A percentile compares a stretch with the other conserved stretches of the same genome.
phyloP scores from a whole-genome alignment of 2,329 filamentous ascomycete species.

The Ophiosphaerella korrae region DNA sequence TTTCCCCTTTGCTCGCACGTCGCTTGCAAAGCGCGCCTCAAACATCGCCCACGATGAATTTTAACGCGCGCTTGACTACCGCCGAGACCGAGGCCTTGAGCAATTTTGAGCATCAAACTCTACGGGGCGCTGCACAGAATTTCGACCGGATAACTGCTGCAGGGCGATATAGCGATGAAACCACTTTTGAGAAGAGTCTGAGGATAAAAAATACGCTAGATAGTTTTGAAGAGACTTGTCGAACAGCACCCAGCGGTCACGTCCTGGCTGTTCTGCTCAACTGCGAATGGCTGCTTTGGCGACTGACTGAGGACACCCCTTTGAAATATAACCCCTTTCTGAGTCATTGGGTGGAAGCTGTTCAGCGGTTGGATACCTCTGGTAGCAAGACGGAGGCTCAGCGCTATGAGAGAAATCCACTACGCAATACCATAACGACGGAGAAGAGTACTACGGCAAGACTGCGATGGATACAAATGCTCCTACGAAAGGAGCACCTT shows the following conservation, averaged over 20 bases:
- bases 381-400: not conserved
- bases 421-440: slow-evolving; percentile 9
- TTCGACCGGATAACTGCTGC: slow-evolving; percentile 11
- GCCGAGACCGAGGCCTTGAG: slow-evolving; percentile 31
- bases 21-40: slow-evolving; percentile 23
- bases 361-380: slow-evolving; percentile 23
- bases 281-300: slow-evolving; percentile 45
- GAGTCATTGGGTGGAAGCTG: slow-evolving; percentile 47
- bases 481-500: slow-evolving; percentile 20
- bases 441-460: slow-evolving; percentile 25
- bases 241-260: slow-evolving; percentile 22
- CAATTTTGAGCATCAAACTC: slow-evolving; percentile 18
- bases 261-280: slow-evolving; percentile 38
- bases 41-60: slow-evolving; percentile 32
- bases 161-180: slow-evolving; percentile 9
- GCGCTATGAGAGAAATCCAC: not conserved
- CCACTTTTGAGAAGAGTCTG: slow-evolving; percentile 35
- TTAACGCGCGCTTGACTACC: slow-evolving; percentile 26
- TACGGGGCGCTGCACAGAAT: slow-evolving; percentile 16
- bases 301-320: slow-evolving; percentile 32
- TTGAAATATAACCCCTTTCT: slow-evolving; percentile 47
- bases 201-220: slow-evolving; percentile 43
- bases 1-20: slow-evolving; percentile 13
- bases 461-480: slow-evolving; percentile 32
- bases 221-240: slow-evolving; percentile 25